Evolutionary conservation across 331 rosid species (phyloP).

Genomic region (Prunus yedoensis): DNA sequence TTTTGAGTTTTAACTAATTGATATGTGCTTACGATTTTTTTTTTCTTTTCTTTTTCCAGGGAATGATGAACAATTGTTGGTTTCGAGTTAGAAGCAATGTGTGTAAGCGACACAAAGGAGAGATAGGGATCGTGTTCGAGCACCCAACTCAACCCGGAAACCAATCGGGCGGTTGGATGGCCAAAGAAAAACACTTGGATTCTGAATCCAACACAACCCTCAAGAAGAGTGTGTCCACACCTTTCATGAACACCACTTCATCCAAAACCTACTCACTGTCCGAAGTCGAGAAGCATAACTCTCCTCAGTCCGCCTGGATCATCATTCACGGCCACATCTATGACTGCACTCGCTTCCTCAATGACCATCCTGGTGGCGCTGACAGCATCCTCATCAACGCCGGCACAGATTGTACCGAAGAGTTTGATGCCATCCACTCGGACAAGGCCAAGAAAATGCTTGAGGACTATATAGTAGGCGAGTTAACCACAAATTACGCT

Average conservation of each 20-base stretch:
- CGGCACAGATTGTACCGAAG: constrained; percentile 93
- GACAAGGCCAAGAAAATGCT: constrained; percentile 77
- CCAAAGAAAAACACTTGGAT: constrained; percentile 48
- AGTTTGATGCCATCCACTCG: constrained; percentile 87
- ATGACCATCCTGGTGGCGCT: constrained; percentile 84
- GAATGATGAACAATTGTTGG: constrained; percentile 98
- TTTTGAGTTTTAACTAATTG: neutral
- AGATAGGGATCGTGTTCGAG: constrained; percentile 71
- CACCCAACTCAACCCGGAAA: constrained; percentile 84
- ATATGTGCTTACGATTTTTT: neutral
- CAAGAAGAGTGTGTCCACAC: constrained; percentile 65
- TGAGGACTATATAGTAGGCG: constrained; percentile 65
- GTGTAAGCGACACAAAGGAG: constrained; percentile 63
- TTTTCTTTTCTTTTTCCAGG: constrained; percentile 35
- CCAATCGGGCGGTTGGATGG: constrained; percentile 94
- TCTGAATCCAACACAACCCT: constrained; percentile 33
- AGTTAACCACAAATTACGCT: constrained; percentile 46
- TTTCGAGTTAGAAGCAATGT: constrained; percentile 65
- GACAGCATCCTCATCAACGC: constrained; percentile 88
- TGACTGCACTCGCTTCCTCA: constrained; percentile 72
- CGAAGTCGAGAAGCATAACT: constrained; percentile 59
- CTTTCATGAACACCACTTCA: constrained; percentile 63
- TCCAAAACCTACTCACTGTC: constrained; percentile 47
- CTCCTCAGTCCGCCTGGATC: constrained; percentile 67
- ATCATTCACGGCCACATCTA: constrained; percentile 68